Evolutionary conservation across 352 stramenopile genomes (phyloP).

Genomic region (Pythium rishiriense): DNA sequence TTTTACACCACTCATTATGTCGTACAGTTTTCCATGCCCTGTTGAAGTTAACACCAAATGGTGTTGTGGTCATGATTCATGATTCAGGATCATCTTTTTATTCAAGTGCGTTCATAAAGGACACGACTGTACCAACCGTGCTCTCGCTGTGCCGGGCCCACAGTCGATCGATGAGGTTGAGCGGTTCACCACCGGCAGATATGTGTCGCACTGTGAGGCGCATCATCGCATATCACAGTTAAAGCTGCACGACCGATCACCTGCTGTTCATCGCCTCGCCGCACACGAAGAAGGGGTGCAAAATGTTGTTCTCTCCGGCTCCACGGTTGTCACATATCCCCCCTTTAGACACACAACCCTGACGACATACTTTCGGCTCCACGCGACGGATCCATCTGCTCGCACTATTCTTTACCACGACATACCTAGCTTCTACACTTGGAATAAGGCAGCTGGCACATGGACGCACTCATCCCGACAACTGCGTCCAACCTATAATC

Average conservation of each 20-base stretch:
- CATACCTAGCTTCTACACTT: neutral
- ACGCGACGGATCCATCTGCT: neutral
- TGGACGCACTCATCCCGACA: neutral
- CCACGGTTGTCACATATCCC: neutral
- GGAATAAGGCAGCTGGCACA: neutral
- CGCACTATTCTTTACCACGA: constrained; percentile 5
- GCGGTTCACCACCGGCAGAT: constrained; percentile 28
- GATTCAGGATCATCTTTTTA: constrained; percentile 52
- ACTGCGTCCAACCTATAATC: neutral
- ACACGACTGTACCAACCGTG: neutral
- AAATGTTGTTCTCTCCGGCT: neutral
- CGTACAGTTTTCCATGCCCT: too few species aligned
- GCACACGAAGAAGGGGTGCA: constrained; percentile 8
- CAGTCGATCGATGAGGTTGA: constrained; percentile 24
- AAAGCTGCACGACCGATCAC: constrained; percentile 2
- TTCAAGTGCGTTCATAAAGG: constrained; percentile 62
- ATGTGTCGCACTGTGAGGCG: constrained; percentile 35
- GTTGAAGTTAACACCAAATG: too few species aligned
- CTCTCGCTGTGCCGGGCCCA: neutral
- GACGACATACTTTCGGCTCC: neutral
- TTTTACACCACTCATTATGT: too few species aligned
- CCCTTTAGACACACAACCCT: neutral
- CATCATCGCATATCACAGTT: constrained; percentile 27
- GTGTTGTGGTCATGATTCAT: too few species aligned
- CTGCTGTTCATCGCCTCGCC: constrained; percentile 2